Conservation (phyloP, 257 asterid genomes). For the Sherardia arvensis region DNA sequence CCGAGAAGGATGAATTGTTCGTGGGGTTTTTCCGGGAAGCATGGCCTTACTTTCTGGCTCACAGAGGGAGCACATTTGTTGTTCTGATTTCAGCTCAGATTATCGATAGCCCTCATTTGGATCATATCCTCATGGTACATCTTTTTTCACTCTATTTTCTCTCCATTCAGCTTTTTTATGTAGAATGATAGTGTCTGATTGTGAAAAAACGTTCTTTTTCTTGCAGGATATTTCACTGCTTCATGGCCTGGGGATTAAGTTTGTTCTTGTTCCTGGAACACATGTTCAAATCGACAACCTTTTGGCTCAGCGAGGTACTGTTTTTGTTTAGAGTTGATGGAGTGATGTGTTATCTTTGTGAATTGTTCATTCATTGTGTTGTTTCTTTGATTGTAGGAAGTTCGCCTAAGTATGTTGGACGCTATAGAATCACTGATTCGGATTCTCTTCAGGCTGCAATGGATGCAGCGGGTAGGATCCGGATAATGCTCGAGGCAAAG, state of each 20-base stretch:
- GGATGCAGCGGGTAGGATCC: constrained; percentile 83
- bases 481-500: constrained; percentile 73
- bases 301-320: constrained; percentile 58
- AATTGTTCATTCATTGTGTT: neutral
- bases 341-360: neutral
- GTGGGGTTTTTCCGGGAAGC: constrained; percentile 81
- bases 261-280: constrained; percentile 93
- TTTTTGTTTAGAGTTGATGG: neutral
- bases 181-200: neutral
- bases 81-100: constrained; percentile 76
- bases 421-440: constrained; percentile 87
- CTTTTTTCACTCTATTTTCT: constrained; percentile 1
- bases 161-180: too few species aligned
- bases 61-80: constrained; percentile 91
- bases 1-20: constrained; percentile 55
- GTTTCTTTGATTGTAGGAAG: constrained; percentile 40
- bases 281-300: constrained; percentile 87
- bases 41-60: constrained; percentile 87
- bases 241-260: constrained; percentile 89
- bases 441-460: constrained; percentile 82
- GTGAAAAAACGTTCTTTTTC: neutral
- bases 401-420: constrained; percentile 77
- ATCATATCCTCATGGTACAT: constrained; percentile 76
- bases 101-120: constrained; percentile 66
- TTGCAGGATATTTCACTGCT: constrained; percentile 86